Percentiles rank a stretch among this genome's conserved stretches.
Conservation (phyloP, 2,329 filamentous ascomycete genomes). For the Fusarium veterinarium region DNA sequence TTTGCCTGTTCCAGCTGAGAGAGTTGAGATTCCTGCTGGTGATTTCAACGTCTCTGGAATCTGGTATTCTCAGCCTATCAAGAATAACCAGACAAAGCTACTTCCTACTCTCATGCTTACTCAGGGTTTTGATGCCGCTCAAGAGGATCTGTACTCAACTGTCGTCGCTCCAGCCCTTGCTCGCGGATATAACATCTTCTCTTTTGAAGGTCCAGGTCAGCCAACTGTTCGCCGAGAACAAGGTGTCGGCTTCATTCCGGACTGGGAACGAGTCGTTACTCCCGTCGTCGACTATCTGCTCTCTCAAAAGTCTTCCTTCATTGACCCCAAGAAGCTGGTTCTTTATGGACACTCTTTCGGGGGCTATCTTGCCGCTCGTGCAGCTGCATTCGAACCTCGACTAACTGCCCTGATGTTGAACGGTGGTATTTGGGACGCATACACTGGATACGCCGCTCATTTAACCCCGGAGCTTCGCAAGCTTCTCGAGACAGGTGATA, state of each 20-base stretch:
- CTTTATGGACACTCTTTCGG: slow-evolving; percentile 24
- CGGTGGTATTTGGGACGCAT: slow-evolving; percentile 28
- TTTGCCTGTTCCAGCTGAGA: slow-evolving; percentile 51
- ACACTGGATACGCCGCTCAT: slow-evolving; percentile 7
- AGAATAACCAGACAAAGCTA: background rate
- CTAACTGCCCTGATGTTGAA: slow-evolving; percentile 8
- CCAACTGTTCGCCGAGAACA: slow-evolving; percentile 23
- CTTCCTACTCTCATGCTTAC: slow-evolving; percentile 10
- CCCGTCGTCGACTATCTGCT: slow-evolving; percentile 17
- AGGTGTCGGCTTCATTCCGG: slow-evolving; percentile 21
- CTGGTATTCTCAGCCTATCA: slow-evolving; percentile 45
- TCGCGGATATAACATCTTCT: slow-evolving; percentile 21
- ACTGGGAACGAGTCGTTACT: slow-evolving; percentile 24
- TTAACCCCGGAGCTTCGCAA: slow-evolving; percentile 1
- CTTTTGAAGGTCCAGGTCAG: slow-evolving; percentile 29
- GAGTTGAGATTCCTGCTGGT: slow-evolving; percentile 44
- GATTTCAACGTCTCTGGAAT: slow-evolving; percentile 52
- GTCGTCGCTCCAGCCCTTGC: slow-evolving; percentile 11
- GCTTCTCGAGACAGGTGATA: slow-evolving; percentile 20
- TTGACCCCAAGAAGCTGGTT: background rate
- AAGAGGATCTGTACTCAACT: slow-evolving; percentile 23
- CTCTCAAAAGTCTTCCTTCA: background rate
- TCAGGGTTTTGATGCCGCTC: slow-evolving; percentile 26
- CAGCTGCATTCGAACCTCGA: slow-evolving; percentile 26
- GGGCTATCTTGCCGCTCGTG: slow-evolving; percentile 27